Percentiles rank a stretch among this genome's conserved stretches.
Evolutionary conservation across 495 filamentous ascomycete genomes (phyloP).

Genomic region (Penicillium alfredii): DNA sequence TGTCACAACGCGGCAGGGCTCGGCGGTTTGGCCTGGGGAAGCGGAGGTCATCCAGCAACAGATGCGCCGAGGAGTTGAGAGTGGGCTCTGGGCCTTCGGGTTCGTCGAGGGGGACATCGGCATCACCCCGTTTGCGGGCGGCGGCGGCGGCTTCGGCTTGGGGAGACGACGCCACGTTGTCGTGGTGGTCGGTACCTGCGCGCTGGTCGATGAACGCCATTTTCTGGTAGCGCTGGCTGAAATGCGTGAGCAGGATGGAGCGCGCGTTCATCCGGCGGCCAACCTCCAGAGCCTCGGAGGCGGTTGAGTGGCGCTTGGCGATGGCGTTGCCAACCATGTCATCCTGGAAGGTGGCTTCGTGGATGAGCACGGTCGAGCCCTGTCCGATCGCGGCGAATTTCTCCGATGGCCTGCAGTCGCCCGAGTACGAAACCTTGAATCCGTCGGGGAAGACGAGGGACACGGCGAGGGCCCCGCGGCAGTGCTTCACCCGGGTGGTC

Average conservation of each 20-base stretch:
- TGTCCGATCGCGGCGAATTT: slow-evolving; percentile 64
- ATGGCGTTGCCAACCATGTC: slow-evolving; percentile 68
- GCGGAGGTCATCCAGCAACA: slow-evolving; percentile 19
- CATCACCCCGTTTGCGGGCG: slow-evolving; percentile 8
- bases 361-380: slow-evolving; percentile 75
- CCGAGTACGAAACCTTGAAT: slow-evolving; percentile 87
- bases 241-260: slow-evolving; percentile 80
- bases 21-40: slow-evolving; percentile 7
- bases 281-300: slow-evolving; percentile 72
- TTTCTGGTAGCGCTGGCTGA: slow-evolving; percentile 94
- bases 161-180: slow-evolving; percentile 12
- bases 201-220: slow-evolving; percentile 31
- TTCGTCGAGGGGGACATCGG: slow-evolving; percentile 30
- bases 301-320: slow-evolving; percentile 88
- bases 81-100: slow-evolving; percentile 13
- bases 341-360: slow-evolving; percentile 94
- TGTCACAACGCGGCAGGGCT: slow-evolving; percentile 3
- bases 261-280: slow-evolving; percentile 71
- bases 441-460: slow-evolving; percentile 68
- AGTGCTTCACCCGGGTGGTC: slow-evolving; percentile 68
- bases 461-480: slow-evolving; percentile 68
- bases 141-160: slow-evolving; percentile 9
- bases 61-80: background rate
- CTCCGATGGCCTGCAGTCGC: slow-evolving; percentile 77
- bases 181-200: slow-evolving; percentile 9